Conservation (phyloP, 164 flowering plant genomes). For the Malania oleifera region DNA sequence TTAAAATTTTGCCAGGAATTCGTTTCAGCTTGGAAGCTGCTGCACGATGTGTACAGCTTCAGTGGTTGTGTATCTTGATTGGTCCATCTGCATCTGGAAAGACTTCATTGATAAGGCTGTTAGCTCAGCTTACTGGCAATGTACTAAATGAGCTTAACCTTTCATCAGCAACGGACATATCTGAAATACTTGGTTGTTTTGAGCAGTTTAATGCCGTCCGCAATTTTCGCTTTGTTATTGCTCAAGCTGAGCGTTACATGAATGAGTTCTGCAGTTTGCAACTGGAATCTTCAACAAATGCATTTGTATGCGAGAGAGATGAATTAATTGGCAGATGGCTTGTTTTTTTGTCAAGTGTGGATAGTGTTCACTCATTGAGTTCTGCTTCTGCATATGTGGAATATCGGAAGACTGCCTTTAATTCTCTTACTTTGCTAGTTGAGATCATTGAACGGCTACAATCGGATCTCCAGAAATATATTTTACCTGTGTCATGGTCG, state of each 20-base stretch:
- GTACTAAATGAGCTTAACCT: conserved; percentile 75
- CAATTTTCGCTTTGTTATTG: conserved; percentile 40
- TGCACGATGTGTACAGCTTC: conserved; percentile 54
- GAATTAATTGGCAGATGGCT: conserved; percentile 53
- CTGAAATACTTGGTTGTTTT: conserved; percentile 93
- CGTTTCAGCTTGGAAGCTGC: conserved; percentile 77
- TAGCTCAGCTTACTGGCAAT: conserved; percentile 86
- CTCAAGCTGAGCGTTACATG: conserved; percentile 52
- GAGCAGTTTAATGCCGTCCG: conserved; percentile 84
- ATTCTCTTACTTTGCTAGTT: conserved; percentile 37
- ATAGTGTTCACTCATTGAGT: conserved; percentile 17
- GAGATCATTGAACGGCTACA: conserved; percentile 55
- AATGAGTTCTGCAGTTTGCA: conserved; percentile 51
- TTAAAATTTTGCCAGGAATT: conserved; percentile 67
- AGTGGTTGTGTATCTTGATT: conserved; percentile 80
- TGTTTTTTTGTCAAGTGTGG: conserved; percentile 36
- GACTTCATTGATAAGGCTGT: conserved; percentile 74
- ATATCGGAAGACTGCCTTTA: conserved; percentile 23
- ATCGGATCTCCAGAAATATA: conserved; percentile 20
- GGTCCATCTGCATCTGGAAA: conserved; percentile 96
- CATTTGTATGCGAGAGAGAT: conserved; percentile 24
- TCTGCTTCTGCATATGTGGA: conserved; percentile 25
- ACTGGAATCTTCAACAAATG: conserved; percentile 33
- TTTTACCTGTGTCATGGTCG: conserved; percentile 47
- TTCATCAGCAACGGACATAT: conserved; percentile 86